phyloP scores from a whole-genome alignment of 106 monocot species.

The Allium sativum region DNA sequence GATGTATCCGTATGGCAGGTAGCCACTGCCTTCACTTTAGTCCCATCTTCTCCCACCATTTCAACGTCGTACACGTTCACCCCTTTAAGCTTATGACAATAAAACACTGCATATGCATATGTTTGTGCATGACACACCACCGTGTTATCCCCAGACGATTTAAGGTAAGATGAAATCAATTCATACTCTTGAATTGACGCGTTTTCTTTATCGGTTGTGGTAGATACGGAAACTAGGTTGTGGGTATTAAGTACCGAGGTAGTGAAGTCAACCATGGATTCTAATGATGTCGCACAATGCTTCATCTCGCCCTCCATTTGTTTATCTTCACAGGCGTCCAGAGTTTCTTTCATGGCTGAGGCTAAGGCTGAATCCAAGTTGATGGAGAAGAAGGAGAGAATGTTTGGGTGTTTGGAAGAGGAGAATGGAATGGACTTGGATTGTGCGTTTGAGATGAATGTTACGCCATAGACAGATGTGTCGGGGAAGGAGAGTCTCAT shows the following conservation, averaged over 20 bases:
- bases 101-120: slow-evolving; percentile 54
- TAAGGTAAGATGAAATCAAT: background rate
- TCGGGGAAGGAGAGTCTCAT: slow-evolving; percentile 33
- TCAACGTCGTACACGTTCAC: slow-evolving; percentile 21
- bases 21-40: slow-evolving; percentile 41
- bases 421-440: slow-evolving; percentile 53
- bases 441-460: slow-evolving; percentile 21
- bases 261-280: slow-evolving; percentile 79
- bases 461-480: background rate
- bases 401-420: slow-evolving; percentile 23
- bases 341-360: slow-evolving; percentile 18
- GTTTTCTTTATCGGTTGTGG: slow-evolving; percentile 1
- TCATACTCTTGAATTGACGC: slow-evolving; percentile 20
- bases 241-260: slow-evolving; percentile 17
- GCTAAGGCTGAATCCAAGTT: slow-evolving; percentile 23
- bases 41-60: slow-evolving; percentile 27
- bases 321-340: slow-evolving; percentile 33
- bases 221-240: background rate
- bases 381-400: slow-evolving; percentile 30
- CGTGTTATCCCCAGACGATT: slow-evolving; percentile 9
- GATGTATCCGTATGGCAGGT: slow-evolving; percentile 48
- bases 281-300: slow-evolving; percentile 61
- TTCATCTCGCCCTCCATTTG: slow-evolving; percentile 24
- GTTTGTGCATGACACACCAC: slow-evolving; percentile 46
- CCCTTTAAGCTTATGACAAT: slow-evolving; percentile 33